These are phyloP conservation scores for Clarkia xantiana DNA, from an alignment of 345 rosid species.

Conservation along the genomic window DNA sequence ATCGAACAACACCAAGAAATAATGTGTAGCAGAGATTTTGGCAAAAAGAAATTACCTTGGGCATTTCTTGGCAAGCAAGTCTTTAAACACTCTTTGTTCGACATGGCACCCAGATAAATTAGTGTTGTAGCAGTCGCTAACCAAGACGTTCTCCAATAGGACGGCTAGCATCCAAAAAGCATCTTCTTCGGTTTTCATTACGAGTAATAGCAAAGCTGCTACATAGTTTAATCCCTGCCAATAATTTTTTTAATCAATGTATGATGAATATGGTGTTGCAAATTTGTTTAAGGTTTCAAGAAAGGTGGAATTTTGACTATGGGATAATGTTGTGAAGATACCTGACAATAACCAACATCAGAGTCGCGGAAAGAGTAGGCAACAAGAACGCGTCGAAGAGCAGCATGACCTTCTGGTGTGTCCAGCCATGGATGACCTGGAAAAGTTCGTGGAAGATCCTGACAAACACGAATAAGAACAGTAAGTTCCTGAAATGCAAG, in stretches of 20 bases:
- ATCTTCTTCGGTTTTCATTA: slow-evolving; percentile 99
- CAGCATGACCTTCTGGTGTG: slow-evolving; percentile 90
- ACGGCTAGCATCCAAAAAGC: slow-evolving; percentile 99
- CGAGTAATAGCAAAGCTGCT: slow-evolving; percentile 80
- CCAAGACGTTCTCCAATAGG: slow-evolving; percentile 82
- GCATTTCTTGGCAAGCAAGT: slow-evolving; percentile 68
- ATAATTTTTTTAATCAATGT: neutral
- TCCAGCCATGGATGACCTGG: slow-evolving; percentile 99
- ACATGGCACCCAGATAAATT: slow-evolving; percentile 95
- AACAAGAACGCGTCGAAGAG: slow-evolving; percentile 83
- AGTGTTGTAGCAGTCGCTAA: slow-evolving; percentile 79
- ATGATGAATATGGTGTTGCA: neutral
- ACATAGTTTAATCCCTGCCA: slow-evolving; percentile 86
- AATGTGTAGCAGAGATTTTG: too few species aligned
- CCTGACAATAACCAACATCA: slow-evolving; percentile 99
- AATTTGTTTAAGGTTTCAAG: too few species aligned
- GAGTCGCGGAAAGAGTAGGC: slow-evolving; percentile 97
- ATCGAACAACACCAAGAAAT: slow-evolving; percentile 1
- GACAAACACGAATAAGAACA: neutral
- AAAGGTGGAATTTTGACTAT: too few species aligned
- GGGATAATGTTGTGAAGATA: slow-evolving; percentile 14
- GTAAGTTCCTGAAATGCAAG: neutral
- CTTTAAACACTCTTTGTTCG: slow-evolving; percentile 91
- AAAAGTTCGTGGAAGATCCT: slow-evolving; percentile 97
- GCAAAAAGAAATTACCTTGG: slow-evolving; percentile 36